A percentile compares a stretch with the other conserved stretches of the same genome.
phyloP scores from a whole-genome alignment of 1,139 yeast species.

The Yamadazyma sp. region DNA sequence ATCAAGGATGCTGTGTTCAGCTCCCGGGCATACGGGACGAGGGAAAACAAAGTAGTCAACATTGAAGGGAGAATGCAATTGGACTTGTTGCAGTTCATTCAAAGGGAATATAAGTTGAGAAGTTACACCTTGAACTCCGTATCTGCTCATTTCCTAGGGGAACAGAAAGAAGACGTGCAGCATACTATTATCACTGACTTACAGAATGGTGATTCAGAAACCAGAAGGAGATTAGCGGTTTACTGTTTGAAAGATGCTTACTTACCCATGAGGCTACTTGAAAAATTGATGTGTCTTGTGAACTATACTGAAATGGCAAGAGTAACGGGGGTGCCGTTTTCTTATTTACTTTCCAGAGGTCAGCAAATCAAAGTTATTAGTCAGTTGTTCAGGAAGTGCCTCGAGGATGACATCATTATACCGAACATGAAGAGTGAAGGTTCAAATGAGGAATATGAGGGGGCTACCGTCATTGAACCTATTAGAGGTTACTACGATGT shows the following conservation, averaged over 20 bases:
- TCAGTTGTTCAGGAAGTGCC: constrained; percentile 89
- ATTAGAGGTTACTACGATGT: constrained; percentile 92
- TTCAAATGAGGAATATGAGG: constrained; percentile 88
- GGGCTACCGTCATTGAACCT: constrained; percentile 99
- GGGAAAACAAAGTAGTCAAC: constrained; percentile 88
- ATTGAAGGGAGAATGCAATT: constrained; percentile 96
- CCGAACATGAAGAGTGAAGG: constrained; percentile 90
- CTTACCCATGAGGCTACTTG: constrained; percentile 81
- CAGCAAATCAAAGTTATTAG: constrained; percentile 98
- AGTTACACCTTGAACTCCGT: constrained; percentile 95
- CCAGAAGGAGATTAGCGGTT: constrained; percentile 92
- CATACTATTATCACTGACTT: constrained; percentile 94
- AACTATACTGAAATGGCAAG: constrained; percentile 99
- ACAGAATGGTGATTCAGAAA: constrained; percentile 89
- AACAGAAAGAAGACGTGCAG: constrained; percentile 97
- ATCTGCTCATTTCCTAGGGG: constrained; percentile 89
- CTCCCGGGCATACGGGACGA: constrained; percentile 94
- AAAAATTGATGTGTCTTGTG: constrained; percentile 92
- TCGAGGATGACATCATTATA: constrained; percentile 79
- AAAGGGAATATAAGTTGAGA: constrained; percentile 91
- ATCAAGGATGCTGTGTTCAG: constrained; percentile 81
- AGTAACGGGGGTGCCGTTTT: constrained; percentile 97
- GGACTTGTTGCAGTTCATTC: constrained; percentile 88
- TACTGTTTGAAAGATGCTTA: constrained; percentile 97
- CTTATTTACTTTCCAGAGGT: constrained; percentile 84